Evolutionary conservation across 2,329 filamentous ascomycete species (phyloP), one percentile per base, ranked within the genome.

Genomic region (Nemania diffusa): DNA sequence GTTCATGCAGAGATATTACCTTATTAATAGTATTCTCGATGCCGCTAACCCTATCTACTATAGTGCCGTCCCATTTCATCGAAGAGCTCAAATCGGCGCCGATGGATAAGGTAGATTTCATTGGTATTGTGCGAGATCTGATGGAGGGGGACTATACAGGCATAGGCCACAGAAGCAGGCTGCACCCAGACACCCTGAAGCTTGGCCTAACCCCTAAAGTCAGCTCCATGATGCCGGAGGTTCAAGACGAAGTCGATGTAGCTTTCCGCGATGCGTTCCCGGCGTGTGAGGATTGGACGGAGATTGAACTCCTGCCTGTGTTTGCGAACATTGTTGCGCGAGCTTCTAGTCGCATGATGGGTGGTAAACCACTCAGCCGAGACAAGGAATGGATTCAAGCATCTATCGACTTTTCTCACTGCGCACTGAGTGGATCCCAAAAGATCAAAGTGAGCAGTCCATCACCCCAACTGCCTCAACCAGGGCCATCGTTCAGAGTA

Each of bases 161-260:
- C 24, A 11, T 56, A 17, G 59, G 50, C 4, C 34, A 48, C 22
- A 51, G 50, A 32, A 40, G 17, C 27, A 20, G 29, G 3, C n/a
- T 62, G 26, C 29, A 55, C 22, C 60, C 51, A 5, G 22, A 42
- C 50, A 53, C 52, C 15, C 13, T 50, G 13, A 37, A 27, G 7
- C 20, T 4, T 5, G 26, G 24, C 20, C 29, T 63, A 11, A 61
- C 46, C n/a, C 58, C 46, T 5, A 22, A 22, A 9, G 22, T 63
- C 7, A 11, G 51, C 2, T 24, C 17, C 17, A 29, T 63, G 20
- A 57, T 63, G 60, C 60, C 26, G 8, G 60, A 22, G 17, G 52
- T 63, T 3, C 60, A 63, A 32, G 60, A 57, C 5, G 60, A 63
- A 13, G 24, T 63, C 2, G n/a, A 29, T 2, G 15, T 17, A 2